A percentile compares a stretch with the other conserved stretches of the same genome.
phyloP scores from a whole-genome alignment of 2,329 filamentous ascomycete species.

The Drechmeria coniospora region DNA sequence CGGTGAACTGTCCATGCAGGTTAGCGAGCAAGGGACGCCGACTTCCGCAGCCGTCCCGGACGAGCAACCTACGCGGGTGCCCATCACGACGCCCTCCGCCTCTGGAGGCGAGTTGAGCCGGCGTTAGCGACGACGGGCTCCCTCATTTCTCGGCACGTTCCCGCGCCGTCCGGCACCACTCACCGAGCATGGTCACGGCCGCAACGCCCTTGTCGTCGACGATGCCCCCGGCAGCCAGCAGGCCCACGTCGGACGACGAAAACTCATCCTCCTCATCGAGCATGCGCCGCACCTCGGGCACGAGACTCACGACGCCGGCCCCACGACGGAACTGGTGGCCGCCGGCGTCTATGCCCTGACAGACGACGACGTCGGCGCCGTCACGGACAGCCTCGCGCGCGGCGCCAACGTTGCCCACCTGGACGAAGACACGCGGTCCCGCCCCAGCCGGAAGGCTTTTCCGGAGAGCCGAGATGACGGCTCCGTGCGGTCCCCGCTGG shows the following conservation, averaged over 20 bases:
- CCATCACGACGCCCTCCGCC: slow-evolving; percentile 28
- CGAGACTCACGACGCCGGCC: slow-evolving; percentile 36
- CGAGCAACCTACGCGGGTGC: slow-evolving; percentile 19
- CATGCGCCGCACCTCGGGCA: slow-evolving; percentile 40
- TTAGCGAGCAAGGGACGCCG: too few relatives aligned
- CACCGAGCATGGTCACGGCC: slow-evolving; percentile 38
- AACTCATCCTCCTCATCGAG: slow-evolving; percentile 21
- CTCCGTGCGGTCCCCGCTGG: slow-evolving; percentile 20
- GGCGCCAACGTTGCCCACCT: slow-evolving; percentile 43
- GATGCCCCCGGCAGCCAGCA: slow-evolving; percentile 47
- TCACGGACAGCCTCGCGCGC: slow-evolving; percentile 32
- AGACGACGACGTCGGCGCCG: slow-evolving; percentile 41
- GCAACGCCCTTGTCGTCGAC: slow-evolving; percentile 38
- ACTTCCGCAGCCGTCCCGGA: too few relatives aligned
- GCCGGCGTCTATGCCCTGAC: slow-evolving; percentile 49
- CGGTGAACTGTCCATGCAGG: slow-evolving; percentile 31
- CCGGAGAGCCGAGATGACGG: slow-evolving; percentile 21
- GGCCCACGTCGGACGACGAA: slow-evolving; percentile 14
- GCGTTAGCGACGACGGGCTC: too few relatives aligned
- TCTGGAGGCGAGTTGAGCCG: slow-evolving; percentile 15
- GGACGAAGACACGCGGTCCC: slow-evolving; percentile 37
- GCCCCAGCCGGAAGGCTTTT: slow-evolving; percentile 4
- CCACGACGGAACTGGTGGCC: slow-evolving; percentile 44
- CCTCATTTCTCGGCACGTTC: neutral
- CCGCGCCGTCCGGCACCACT: slow-evolving; percentile 4